These are phyloP conservation scores for Beauveria pseudobassiana DNA, from an alignment of 2,329 filamentous ascomycete genomes.

Conservation along the genomic window DNA sequence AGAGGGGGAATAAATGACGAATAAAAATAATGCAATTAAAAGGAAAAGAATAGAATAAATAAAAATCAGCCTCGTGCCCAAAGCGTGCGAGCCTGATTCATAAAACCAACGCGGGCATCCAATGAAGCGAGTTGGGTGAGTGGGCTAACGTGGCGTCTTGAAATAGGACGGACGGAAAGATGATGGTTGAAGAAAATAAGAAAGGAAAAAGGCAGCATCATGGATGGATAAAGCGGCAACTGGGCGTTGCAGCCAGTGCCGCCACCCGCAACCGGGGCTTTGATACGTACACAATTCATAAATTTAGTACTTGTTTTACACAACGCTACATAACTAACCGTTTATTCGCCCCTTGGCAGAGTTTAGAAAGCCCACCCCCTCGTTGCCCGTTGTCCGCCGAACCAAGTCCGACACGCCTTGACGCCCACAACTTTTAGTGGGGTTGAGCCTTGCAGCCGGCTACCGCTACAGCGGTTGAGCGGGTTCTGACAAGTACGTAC, in stretches of 20 bases:
- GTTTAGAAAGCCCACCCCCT: not conserved
- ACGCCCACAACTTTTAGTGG: not conserved
- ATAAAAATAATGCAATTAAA: not conserved
- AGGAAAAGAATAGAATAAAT: not conserved
- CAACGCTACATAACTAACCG: no score
- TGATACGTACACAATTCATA: no score
- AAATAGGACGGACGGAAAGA: not conserved
- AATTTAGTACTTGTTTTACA: no score
- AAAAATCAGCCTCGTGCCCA: not conserved
- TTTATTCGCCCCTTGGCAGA: no score
- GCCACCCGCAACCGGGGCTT: no score
- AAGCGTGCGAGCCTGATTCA: not conserved
- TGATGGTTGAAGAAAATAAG: no score
- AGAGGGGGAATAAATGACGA: not conserved
- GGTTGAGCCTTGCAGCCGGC: not conserved
- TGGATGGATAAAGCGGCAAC: slow-evolving; percentile 4
- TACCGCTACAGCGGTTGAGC: no score
- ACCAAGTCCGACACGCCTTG: no score
- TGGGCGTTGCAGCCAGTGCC: not conserved
- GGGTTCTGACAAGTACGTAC: no score
- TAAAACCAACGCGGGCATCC: not conserved
- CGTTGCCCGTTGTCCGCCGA: no score
- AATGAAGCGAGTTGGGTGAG: not conserved
- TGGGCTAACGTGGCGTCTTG: not conserved
- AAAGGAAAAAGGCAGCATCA: not conserved